These are phyloP conservation scores for Spiromastix sp. DNA, from an alignment of 2,329 filamentous ascomycete genomes.

Conservation along the genomic window DNA sequence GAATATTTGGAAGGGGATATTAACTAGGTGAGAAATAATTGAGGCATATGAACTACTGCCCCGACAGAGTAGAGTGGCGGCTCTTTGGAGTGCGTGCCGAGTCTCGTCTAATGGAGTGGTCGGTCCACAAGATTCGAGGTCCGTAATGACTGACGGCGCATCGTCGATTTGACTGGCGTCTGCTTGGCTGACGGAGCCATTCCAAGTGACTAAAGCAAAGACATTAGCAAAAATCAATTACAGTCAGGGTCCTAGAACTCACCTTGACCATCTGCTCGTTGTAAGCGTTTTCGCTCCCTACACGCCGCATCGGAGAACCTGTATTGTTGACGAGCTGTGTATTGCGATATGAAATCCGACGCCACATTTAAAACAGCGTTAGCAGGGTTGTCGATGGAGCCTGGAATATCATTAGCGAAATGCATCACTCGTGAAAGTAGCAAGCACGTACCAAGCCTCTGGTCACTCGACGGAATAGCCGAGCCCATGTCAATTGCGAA, in stretches of 20 bases:
- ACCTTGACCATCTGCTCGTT: too few species aligned
- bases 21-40: constrained; percentile 78
- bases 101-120: constrained; percentile 63
- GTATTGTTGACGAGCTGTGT: constrained; percentile 94
- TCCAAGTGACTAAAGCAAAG: too few species aligned
- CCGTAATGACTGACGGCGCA: constrained; percentile 5
- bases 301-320: constrained; percentile 77
- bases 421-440: too few species aligned
- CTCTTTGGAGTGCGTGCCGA: constrained; percentile 70
- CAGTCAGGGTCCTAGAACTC: too few species aligned
- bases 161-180: too few species aligned
- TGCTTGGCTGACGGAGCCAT: too few species aligned
- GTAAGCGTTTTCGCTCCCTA: too few species aligned
- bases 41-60: constrained; percentile 64
- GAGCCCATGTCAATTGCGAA: constrained; percentile 92
- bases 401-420: too few species aligned
- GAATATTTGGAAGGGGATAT: constrained; percentile 85
- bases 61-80: constrained; percentile 76
- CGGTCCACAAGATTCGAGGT: constrained; percentile 46
- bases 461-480: constrained; percentile 73
- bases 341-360: constrained; percentile 93
- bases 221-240: too few species aligned
- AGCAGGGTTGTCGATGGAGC: constrained; percentile 64
- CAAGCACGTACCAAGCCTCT: constrained; percentile 51
- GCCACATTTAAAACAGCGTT: constrained; percentile 75